A percentile compares a stretch with the other conserved stretches of the same genome.
These are phyloP conservation scores for Vicia sativa DNA, from an alignment of 306 rosid genomes.

Conservation along the genomic window DNA sequence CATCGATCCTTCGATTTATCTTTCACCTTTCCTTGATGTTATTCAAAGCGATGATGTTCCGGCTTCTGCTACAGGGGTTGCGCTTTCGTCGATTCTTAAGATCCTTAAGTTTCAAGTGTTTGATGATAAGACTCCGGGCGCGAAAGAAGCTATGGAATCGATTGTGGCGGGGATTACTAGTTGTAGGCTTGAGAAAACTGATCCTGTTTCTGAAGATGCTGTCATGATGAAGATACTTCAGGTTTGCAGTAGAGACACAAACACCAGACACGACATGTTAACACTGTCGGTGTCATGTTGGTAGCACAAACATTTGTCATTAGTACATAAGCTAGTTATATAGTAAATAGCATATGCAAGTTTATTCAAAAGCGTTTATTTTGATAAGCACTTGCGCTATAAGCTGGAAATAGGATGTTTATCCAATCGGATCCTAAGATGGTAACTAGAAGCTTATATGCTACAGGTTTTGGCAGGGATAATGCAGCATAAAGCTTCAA, in stretches of 20 bases:
- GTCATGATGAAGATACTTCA: constrained; percentile 85
- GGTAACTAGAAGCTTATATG: background rate
- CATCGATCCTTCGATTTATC: constrained; percentile 73
- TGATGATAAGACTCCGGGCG: constrained; percentile 66
- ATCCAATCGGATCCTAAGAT: too few relatives aligned
- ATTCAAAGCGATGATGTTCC: constrained; percentile 77
- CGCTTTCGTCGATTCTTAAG: constrained; percentile 73
- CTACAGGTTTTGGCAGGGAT: constrained; percentile 54
- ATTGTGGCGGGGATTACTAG: constrained; percentile 57
- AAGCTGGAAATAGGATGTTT: too few relatives aligned
- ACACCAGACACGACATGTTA: too few relatives aligned
- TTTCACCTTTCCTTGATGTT: constrained; percentile 76
- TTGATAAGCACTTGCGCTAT: too few relatives aligned
- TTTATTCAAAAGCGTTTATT: too few relatives aligned
- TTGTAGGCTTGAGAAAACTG: constrained; percentile 80
- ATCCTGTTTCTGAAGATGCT: constrained; percentile 66
- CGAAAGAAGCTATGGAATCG: constrained; percentile 57
- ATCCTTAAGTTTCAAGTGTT: constrained; percentile 70
- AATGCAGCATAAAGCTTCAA: constrained; percentile 68
- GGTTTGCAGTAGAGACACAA: background rate
- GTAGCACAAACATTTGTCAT: background rate
- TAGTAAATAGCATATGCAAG: too few relatives aligned
- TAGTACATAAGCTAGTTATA: background rate
- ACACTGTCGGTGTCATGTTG: too few relatives aligned
- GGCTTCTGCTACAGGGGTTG: constrained; percentile 67